Evolutionary conservation across 257 asterid species (phyloP), one percentile per base, ranked within the genome.

Genomic region (Paulownia fortunei): DNA sequence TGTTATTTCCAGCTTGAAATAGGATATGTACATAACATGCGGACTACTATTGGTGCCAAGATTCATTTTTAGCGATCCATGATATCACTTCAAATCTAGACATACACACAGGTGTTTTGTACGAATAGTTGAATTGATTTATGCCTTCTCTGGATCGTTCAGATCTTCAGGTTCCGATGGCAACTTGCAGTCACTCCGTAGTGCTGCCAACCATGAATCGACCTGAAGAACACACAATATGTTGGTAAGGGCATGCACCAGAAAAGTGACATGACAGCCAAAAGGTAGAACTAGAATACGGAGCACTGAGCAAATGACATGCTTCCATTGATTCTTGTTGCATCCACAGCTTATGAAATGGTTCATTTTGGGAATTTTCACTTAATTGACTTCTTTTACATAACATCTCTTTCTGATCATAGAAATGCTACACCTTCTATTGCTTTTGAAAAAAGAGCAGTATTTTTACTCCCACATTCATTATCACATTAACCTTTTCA

Each of bases 181-280:
- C 88, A 83, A 68, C 54, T 87, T 84, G 86, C 94, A 82, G 36
- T 84, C 88, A 54, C 23, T 73, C 78, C 77, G 82, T 46, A 93
- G 81, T 49, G 94, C 85, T 73, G 81, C 87, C 87, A 93, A 72
- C 98, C 98, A 93, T 65, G 92, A 87, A 82, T 93, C 93, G 16
- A 90, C 90, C 98, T 91, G 90, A 74, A 80, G 65, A 75, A 21
- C 74, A 32, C 70, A 41, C 4, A 8, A 71, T 49, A 67, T 44
- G 36, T 62, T 16, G 55, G 32, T 39, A 37, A 69, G 47, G 64
- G 19, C 72, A 54, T 27, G 32, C 42, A 44, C 49, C 21, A 60
- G 15, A 76, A 39, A 58, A 67, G 8, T 16, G 23, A 6, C 19
- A 63, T 5, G 16, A 56, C 41, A 34, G 72, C 64, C 47, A 21